Evolutionary conservation across 495 filamentous ascomycete species (phyloP), one percentile per base, ranked within the genome.

Genomic region (Polyplosphaeria fusca): DNA sequence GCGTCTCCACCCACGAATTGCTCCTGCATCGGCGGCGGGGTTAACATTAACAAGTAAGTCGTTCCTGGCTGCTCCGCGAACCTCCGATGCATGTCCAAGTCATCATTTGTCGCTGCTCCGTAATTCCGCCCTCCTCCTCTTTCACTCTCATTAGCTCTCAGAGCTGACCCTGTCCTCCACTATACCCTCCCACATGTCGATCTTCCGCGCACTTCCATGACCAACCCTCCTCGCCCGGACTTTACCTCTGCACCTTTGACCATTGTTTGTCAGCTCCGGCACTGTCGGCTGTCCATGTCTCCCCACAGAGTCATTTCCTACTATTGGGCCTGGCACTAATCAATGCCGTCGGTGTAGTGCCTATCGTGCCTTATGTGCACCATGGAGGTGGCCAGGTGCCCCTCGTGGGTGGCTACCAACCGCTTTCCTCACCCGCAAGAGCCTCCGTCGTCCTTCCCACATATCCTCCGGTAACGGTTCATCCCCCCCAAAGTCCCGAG

Each of bases 381-480:
- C 11, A 65, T 58, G 62, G 58, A 49, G 52, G 52, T 27, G 62
- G 62, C 52, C 62, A 65, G 57, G 57, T 54, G 53, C 62, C 62
- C 25, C 62, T 61, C 62, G 42, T 23, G 14, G 44, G 50, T 24
- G 47, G 58, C 12, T 52, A 52, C 43, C 32, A 49, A 12, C 16
- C 39, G 20, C 41, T 39, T 35, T 45, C 51, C 27, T 40, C 52
- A 22, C 43, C 47, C 12, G 44, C 51, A 18, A 25, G 47, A 30
- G 5, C 57, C 28, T 51, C 47, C 30, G 56, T 22, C 5, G 20
- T 50, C n/a, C 27, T 57, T 25, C 57, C 58, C 26, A 49, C 26
- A 35, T 64, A 58, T 32, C 40, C 62, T 54, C 49, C 54, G 35
- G 48, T 50, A 44, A 37, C 27, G 43, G 48, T 61, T 43, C 26